Conservation (phyloP, 139 green algal genomes). For the Asterochloris sp. region DNA sequence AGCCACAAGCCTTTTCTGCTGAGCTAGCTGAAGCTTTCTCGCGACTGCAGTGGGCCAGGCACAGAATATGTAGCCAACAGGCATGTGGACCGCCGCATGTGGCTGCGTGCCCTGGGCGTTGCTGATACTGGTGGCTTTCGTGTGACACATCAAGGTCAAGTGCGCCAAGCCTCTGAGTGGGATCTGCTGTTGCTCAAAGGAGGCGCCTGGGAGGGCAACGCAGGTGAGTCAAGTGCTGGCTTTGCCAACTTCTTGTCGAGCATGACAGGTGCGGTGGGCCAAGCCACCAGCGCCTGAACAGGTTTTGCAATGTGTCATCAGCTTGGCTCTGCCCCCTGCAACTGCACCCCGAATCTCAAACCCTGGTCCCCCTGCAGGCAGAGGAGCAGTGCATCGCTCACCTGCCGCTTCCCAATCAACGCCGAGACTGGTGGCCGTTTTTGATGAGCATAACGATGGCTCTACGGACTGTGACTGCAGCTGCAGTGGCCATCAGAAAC, state of each 20-base stretch:
- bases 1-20: too few species aligned
- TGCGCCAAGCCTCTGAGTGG: slow-evolving; percentile 6
- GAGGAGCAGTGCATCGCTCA: slow-evolving; percentile 5
- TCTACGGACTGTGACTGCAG: not conserved
- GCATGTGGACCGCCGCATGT: slow-evolving; percentile 1
- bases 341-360: not conserved
- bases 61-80: slow-evolving; percentile 5
- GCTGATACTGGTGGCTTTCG: slow-evolving; percentile 4
- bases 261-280: too few species aligned
- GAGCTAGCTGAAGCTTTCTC: too few species aligned
- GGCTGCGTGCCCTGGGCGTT: slow-evolving; percentile 10
- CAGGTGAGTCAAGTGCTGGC: not conserved
- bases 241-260: not conserved
- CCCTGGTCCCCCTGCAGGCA: not conserved
- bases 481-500: not conserved
- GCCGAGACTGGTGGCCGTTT: not conserved
- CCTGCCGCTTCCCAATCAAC: not conserved
- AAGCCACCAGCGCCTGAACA: too few species aligned
- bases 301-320: too few species aligned
- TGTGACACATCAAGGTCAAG: not conserved
- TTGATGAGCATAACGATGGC: not conserved
- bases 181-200: slow-evolving; percentile 12
- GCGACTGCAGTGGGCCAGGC: not conserved
- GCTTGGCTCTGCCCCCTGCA: too few species aligned
- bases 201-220: slow-evolving; percentile 3